Evolutionary conservation across 2,329 filamentous ascomycete species (phyloP).

Genomic region (Zymoseptoria pseudotritici): DNA sequence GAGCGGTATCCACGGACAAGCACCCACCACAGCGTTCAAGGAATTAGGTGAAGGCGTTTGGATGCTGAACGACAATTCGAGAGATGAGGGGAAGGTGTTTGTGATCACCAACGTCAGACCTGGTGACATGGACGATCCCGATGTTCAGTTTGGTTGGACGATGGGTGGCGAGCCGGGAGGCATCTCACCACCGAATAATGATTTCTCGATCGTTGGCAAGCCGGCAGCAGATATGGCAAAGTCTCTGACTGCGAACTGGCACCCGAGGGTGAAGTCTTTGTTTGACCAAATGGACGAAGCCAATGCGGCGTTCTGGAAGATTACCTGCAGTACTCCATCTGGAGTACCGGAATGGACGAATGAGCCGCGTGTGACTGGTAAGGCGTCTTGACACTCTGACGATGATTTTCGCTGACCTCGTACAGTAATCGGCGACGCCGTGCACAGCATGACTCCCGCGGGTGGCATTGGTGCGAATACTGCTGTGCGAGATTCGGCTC

Average conservation of each 20-base stretch:
- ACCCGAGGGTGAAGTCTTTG: conserved; percentile 48
- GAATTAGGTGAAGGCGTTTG: conserved; percentile 58
- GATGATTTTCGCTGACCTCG: background rate
- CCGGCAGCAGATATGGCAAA: conserved; percentile 53
- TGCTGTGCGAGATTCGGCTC: conserved; percentile 48
- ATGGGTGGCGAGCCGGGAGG: conserved; percentile 52
- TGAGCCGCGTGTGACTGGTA: conserved; percentile 46
- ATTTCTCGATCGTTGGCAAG: conserved; percentile 52
- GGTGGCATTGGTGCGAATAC: conserved; percentile 51
- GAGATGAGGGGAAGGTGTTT: conserved; percentile 42
- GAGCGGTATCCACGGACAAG: conserved; percentile 58
- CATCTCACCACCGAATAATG: conserved; percentile 51
- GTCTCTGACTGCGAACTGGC: conserved; percentile 47
- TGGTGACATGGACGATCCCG: conserved; percentile 51
- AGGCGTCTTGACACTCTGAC: background rate
- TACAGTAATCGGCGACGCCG: conserved; percentile 49
- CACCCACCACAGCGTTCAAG: conserved; percentile 55
- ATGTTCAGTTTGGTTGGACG: conserved; percentile 56
- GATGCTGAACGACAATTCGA: conserved; percentile 43
- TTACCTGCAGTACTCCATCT: conserved; percentile 53
- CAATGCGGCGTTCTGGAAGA: conserved; percentile 60
- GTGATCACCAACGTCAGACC: conserved; percentile 59
- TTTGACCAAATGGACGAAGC: conserved; percentile 51
- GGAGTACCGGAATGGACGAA: conserved; percentile 56
- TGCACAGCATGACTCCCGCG: conserved; percentile 50